Evolutionary conservation across 2,329 filamentous ascomycete genomes (phyloP).

Genomic region (Simplicillium aogashimaense): DNA sequence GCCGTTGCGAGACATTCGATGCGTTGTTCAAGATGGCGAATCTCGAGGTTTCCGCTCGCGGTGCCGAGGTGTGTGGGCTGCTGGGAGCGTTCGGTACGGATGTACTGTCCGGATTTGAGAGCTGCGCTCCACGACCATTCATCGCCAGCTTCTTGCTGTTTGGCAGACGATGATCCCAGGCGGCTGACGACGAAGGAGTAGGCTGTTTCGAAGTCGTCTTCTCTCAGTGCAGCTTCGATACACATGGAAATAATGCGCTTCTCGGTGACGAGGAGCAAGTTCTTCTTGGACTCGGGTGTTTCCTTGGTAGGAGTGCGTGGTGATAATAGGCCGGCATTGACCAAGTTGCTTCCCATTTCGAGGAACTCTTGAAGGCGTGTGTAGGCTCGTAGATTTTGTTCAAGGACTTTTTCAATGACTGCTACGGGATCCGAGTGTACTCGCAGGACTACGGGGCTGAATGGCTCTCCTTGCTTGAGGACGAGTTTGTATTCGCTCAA

Average conservation of each 20-base stretch:
- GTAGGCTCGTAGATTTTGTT: slow-evolving; percentile 67
- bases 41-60: slow-evolving; percentile 46
- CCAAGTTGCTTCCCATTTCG: slow-evolving; percentile 57
- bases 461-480: slow-evolving; percentile 70
- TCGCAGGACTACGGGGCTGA: slow-evolving; percentile 69
- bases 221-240: slow-evolving; percentile 63
- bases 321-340: slow-evolving; percentile 41
- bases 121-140: slow-evolving; percentile 73
- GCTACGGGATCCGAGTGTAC: slow-evolving; percentile 66
- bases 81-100: slow-evolving; percentile 41
- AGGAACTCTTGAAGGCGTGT: slow-evolving; percentile 66
- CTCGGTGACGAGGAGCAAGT: slow-evolving; percentile 35
- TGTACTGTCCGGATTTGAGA: slow-evolving; percentile 67
- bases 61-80: slow-evolving; percentile 51
- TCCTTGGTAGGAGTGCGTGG: neutral
- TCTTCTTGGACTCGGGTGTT: slow-evolving; percentile 14
- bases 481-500: slow-evolving; percentile 69
- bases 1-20: slow-evolving; percentile 72
- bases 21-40: slow-evolving; percentile 69
- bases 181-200: slow-evolving; percentile 75
- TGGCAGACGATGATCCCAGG: slow-evolving; percentile 29
- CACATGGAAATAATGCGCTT: slow-evolving; percentile 71
- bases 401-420: slow-evolving; percentile 62
- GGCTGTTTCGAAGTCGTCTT: slow-evolving; percentile 77
- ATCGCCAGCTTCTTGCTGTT: slow-evolving; percentile 28